Conservation (phyloP, 116 monocot species). For the Papilionanthe hybrid region DNA sequence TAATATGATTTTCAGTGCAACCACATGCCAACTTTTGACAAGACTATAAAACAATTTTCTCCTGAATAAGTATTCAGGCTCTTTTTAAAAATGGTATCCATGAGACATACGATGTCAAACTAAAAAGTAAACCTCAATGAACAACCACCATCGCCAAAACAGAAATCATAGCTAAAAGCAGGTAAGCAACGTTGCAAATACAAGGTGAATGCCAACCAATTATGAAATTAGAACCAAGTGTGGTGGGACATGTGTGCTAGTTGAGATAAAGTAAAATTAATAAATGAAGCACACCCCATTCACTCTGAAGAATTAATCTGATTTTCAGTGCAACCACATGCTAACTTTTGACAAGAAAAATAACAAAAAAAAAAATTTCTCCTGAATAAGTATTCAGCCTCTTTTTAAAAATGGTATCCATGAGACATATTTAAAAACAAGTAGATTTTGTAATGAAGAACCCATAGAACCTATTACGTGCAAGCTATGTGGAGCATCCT, state of each 20-base stretch:
- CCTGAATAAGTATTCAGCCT: background rate
- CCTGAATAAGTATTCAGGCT: background rate
- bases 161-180: background rate
- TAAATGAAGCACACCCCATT: background rate
- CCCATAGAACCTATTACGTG: background rate
- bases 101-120: background rate
- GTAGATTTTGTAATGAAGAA: background rate
- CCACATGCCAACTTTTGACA: background rate
- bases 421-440: background rate
- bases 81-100: background rate
- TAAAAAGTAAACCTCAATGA: background rate
- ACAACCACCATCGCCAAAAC: background rate
- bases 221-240: background rate
- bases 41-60: background rate
- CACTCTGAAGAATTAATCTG: background rate
- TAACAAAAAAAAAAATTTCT: background rate
- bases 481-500: background rate
- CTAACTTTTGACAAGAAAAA: background rate
- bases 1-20: background rate
- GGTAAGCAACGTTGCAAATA: background rate
- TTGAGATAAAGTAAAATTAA: background rate
- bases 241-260: background rate
- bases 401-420: background rate
- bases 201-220: background rate
- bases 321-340: background rate